Evolutionary conservation across 192 early-diverging fungal species (phyloP).

Genomic region (Mortierella alpina): DNA sequence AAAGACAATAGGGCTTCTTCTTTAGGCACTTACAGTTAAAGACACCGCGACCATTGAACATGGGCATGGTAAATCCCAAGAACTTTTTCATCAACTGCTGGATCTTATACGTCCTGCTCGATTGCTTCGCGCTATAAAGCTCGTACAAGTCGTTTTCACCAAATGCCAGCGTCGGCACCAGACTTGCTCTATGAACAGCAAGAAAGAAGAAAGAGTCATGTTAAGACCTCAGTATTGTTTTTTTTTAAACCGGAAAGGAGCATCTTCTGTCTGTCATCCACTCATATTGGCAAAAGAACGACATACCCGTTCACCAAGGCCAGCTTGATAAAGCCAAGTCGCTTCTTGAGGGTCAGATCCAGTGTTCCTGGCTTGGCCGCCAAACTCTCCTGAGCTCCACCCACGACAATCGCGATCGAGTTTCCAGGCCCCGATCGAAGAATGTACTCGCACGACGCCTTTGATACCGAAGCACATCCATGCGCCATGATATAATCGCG

Average conservation of each 20-base stretch:
- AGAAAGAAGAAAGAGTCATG: neutral
- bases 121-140: constrained; percentile 75
- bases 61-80: constrained; percentile 77
- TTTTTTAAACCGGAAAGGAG: neutral
- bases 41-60: constrained; percentile 88
- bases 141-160: constrained; percentile 95
- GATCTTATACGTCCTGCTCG: constrained; percentile 71
- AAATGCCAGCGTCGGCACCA: constrained; percentile 93
- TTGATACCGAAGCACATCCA: constrained; percentile 82
- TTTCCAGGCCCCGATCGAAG: constrained; percentile 74
- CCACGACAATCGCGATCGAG: constrained; percentile 87
- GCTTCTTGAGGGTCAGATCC: constrained; percentile 81
- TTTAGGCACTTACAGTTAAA: constrained; percentile 81
- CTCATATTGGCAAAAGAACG: neutral
- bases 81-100: constrained; percentile 79
- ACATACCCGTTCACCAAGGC: constrained; percentile 80
- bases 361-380: constrained; percentile 70
- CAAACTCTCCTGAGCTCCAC: constrained; percentile 89
- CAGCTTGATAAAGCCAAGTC: constrained; percentile 91
- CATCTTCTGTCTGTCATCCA: neutral
- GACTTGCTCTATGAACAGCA: constrained; percentile 59
- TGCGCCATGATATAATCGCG: constrained; percentile 83
- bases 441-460: constrained; percentile 80
- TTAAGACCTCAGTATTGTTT: neutral
- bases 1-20: constrained; percentile 1